phyloP scores from a whole-genome alignment of 2,329 filamentous ascomycete species.

The Lecanicillium sp. region DNA sequence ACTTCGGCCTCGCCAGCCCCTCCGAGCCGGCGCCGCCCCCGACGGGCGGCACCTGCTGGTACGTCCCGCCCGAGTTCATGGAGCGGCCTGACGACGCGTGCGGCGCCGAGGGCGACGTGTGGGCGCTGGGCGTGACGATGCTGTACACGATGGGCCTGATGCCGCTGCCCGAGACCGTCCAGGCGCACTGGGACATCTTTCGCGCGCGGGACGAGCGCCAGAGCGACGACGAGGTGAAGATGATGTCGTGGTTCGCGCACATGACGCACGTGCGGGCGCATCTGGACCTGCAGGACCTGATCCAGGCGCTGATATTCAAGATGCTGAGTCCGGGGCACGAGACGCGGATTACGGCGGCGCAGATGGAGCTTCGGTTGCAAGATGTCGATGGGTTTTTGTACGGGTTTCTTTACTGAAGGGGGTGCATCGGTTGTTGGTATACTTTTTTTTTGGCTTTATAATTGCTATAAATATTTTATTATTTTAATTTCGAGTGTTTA shows the following conservation, averaged over 20 bases:
- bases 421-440: no score
- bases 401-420: no score
- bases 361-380: no score
- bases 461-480: no score
- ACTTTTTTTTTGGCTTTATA: no score
- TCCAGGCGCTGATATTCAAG: no score
- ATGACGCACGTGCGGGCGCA: no score
- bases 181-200: neutral
- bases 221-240: neutral
- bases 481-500: no score
- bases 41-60: slow-evolving; percentile 15
- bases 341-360: no score
- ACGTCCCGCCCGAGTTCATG: slow-evolving; percentile 13
- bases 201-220: neutral
- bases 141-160: neutral
- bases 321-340: no score
- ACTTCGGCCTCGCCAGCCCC: slow-evolving; percentile 12
- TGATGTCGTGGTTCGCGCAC: neutral
- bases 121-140: slow-evolving; percentile 9
- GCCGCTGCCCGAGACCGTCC: neutral
- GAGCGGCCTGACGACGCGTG: neutral
- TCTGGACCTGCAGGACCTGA: no score
- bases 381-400: no score
- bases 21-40: neutral
- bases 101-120: neutral